Evolutionary conservation across 1,284 basidiomycete species (phyloP), one percentile per base, ranked within the genome.

Genomic region (Rhizopogon parksii): DNA sequence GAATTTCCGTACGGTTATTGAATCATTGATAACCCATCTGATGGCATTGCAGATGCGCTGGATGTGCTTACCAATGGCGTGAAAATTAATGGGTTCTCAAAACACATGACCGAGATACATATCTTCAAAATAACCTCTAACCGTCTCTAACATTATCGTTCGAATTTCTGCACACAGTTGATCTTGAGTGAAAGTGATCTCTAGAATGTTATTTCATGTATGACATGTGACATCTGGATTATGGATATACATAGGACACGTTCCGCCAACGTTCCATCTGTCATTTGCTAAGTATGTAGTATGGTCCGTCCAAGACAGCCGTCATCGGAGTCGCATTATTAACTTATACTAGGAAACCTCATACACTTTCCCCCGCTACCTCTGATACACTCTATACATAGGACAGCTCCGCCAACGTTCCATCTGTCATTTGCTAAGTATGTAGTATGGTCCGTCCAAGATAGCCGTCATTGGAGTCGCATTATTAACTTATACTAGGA

Each of bases 31-130:
- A 30, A 27, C 15, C 40, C 15, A 17, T 14, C 17, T 45, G 8
- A 45, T 4, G 14, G 9, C n/a, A 8, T 32, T 45, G 17, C 42
- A 82, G 81, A 39, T 83, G 81, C 57, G 74, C 78, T 14, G 63
- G 70, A 4, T 83, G 80, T 57, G 73, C 73, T 1, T 72, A 82
- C 56, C 76, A 80, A 57, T 83, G 82, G 82, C 72, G 80, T 56
- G 81, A 83, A 65, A 80, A 80, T 60, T 82, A 65, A 53, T 36
- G 9, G 6, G n/a, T 43, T 19, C 2, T 8, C 12, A 34, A 45
- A 45, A 21, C 4, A 4, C 27, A 19, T 6, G 21, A 14, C 38
- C 6, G 2, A 21, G 21, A 24, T 24, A 12, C 11, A 32, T 12
- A 24, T 40, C 2, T 3, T 40, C 24, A 24, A 25, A 40, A 15